phyloP scores from a whole-genome alignment of 2,329 filamentous ascomycete species.

The Pseudocercospora fijiensis region DNA sequence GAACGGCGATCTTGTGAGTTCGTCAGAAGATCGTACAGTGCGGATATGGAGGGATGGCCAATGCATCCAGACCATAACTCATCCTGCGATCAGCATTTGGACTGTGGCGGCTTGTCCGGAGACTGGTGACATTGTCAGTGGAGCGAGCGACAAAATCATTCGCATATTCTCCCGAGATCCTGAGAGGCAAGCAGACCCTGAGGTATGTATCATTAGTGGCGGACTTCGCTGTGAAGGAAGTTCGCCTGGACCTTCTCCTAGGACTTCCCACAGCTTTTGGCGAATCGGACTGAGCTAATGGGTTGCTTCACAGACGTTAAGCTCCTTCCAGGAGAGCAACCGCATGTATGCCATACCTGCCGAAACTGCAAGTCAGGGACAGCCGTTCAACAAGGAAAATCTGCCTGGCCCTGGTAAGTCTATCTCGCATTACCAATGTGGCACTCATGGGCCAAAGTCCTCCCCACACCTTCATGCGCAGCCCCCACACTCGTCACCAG shows the following conservation, averaged over 20 bases:
- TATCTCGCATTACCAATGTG: conserved; percentile 9
- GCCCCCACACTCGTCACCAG: neutral
- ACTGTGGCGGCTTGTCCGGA: conserved; percentile 76
- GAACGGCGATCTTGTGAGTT: conserved; percentile 83
- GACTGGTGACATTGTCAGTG: conserved; percentile 89
- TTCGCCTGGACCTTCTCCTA: neutral
- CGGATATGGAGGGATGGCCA: conserved; percentile 79
- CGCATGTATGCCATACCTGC: conserved; percentile 40
- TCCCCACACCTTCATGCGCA: neutral
- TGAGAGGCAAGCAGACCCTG: conserved; percentile 67
- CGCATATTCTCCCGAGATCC: conserved; percentile 76
- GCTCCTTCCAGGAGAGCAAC: conserved; percentile 72
- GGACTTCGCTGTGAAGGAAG: neutral
- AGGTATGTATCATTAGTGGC: conserved; percentile 44
- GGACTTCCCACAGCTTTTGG: neutral
- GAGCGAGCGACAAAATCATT: conserved; percentile 82
- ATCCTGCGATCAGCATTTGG: conserved; percentile 97
- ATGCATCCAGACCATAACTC: conserved; percentile 93
- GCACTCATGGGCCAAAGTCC: neutral
- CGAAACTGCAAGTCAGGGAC: conserved; percentile 65
- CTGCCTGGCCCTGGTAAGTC: conserved; percentile 67
- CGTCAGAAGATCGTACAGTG: conserved; percentile 91
- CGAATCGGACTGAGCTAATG: neutral
- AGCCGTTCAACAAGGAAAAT: conserved; percentile 81
- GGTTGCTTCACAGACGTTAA: conserved; percentile 44